These are phyloP conservation scores for Diplodia corticola DNA, from an alignment of 2,329 filamentous ascomycete genomes.

Conservation along the genomic window DNA sequence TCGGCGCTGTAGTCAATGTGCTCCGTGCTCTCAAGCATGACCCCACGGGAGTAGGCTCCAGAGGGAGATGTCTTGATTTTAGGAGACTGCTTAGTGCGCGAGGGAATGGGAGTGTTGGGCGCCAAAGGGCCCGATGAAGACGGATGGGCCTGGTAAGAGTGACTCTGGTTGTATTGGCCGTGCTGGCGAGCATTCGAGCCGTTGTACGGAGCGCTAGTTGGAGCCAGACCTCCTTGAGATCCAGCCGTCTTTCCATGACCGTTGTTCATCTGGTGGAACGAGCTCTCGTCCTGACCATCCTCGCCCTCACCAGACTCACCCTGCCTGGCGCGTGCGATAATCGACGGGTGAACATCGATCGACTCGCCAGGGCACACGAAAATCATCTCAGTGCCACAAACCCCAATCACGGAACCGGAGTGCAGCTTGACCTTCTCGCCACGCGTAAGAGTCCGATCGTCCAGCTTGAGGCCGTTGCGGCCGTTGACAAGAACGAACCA, in stretches of 20 bases:
- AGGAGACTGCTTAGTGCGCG: slow-evolving; percentile 37
- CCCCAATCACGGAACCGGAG: slow-evolving; percentile 88
- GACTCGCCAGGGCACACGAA: slow-evolving; percentile 86
- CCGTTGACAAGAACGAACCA: slow-evolving; percentile 90
- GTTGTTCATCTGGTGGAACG: slow-evolving; percentile 16
- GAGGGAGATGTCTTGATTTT: slow-evolving; percentile 49
- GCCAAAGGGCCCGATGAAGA: slow-evolving; percentile 18
- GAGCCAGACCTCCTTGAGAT: slow-evolving; percentile 26
- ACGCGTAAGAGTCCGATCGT: slow-evolving; percentile 69
- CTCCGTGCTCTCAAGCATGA: slow-evolving; percentile 55
- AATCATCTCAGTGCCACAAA: slow-evolving; percentile 95
- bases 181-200: slow-evolving; percentile 20
- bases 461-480: slow-evolving; percentile 85
- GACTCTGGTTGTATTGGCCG: slow-evolving; percentile 17
- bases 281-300: slow-evolving; percentile 21
- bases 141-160: slow-evolving; percentile 12
- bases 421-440: slow-evolving; percentile 66
- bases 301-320: slow-evolving; percentile 45
- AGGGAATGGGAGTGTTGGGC: slow-evolving; percentile 37
- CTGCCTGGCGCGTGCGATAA: slow-evolving; percentile 53
- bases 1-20: slow-evolving; percentile 78
- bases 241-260: slow-evolving; percentile 16
- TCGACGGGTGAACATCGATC: slow-evolving; percentile 67
- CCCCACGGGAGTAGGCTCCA: slow-evolving; percentile 47
- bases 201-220: slow-evolving; percentile 29